Evolutionary conservation across 352 stramenopile genomes (phyloP), one percentile per base, ranked within the genome.

Genomic region (Phytophthora quininea): DNA sequence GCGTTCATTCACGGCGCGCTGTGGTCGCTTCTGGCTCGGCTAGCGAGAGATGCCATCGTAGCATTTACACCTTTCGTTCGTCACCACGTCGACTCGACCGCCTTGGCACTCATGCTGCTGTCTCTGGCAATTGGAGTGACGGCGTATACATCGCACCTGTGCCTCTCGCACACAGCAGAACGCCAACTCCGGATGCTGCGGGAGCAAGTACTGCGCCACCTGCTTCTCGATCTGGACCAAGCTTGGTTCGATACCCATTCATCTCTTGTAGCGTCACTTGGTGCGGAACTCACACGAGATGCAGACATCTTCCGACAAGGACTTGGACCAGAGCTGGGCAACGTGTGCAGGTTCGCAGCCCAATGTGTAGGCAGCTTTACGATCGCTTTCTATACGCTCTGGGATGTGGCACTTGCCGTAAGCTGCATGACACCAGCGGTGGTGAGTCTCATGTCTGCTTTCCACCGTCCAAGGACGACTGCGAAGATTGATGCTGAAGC

Each of bases 381-480:
- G 0, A 29, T 72, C 14, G 65, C 60, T 5, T 72, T 74, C 40
- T 24, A 48, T 9, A 60, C 56, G 35, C 55, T 57, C 27, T 77
- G 70, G 70, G 56, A 72, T 31, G 62, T 78, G n/a, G 54, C 67
- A 24, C 62, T 78, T 10, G 62, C 62, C 2, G 46, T 66, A 11
- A 35, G 30, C 48, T 65, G 54, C 29, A 37, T 66, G 11, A 30
- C 60, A 1, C 66, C 70, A 4, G 30, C 60, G 32, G 35, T 69
- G 15, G 50, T 63, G 27, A 7, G 37, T 33, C 42, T 66, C 15
- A 37, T 63, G 6, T 9, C 9, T 27, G 37, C 27, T 5, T 33
- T 61, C 5, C 27, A 27, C 8, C 48, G 27, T 4, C 40, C 32
- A 2, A 40, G 27, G 10, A 46, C 15, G 5, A 24, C 35, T 5